Base-by-base conservation (phyloP, 345 rosid genomes). In the Linum tenue region DNA sequence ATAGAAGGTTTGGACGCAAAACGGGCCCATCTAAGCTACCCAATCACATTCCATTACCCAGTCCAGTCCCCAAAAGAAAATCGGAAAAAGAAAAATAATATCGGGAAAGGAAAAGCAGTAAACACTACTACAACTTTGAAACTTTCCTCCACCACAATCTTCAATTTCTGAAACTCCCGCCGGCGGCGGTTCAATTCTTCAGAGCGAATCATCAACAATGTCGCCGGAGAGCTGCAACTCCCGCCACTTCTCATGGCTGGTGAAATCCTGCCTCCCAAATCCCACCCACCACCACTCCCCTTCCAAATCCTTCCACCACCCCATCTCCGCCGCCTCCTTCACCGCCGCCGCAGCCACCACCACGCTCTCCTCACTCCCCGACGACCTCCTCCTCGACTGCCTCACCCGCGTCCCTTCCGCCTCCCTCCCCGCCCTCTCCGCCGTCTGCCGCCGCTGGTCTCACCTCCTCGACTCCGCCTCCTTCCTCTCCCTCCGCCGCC, bases 371-470 rank as follows among this genome's bases (percentile, higher is more conserved):
- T 78, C 86, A 17, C 84, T 92, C 9, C 92, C 95, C 0, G 92
- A 92, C 68, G 96, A 89, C 71, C 84, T 92, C 35, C 83, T 92
- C 65, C 75, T 87, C 5, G 89, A 87, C 63, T 89, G 96, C 64
- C 90, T 92, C 70, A 76, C 85, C 8, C 73, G 95, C 43, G 80
- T 89, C 66, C 88, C 95, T 14, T 75, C 92, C 16, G 65, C 87
- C 38, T 82, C 89, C 1, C 85, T 92, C 70, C 83, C 85, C 14
- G 72, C 90, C 50, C 67, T 84, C 68, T 70, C 88, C 71, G 42
- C 71, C 68, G 92, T 89, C 56, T 89, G 92, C 72, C 92, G 91
- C 74, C 96, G 92, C 58, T 92, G 98, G 98, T 83, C 83, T 64
- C 76, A 75, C 67, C 83, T 92, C 66, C 82, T 92, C 69, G 80